A percentile compares a stretch with the other conserved stretches of the same genome.
These are phyloP conservation scores for Neurospora sp. DNA, from an alignment of 495 filamentous ascomycete genomes.

Conservation along the genomic window DNA sequence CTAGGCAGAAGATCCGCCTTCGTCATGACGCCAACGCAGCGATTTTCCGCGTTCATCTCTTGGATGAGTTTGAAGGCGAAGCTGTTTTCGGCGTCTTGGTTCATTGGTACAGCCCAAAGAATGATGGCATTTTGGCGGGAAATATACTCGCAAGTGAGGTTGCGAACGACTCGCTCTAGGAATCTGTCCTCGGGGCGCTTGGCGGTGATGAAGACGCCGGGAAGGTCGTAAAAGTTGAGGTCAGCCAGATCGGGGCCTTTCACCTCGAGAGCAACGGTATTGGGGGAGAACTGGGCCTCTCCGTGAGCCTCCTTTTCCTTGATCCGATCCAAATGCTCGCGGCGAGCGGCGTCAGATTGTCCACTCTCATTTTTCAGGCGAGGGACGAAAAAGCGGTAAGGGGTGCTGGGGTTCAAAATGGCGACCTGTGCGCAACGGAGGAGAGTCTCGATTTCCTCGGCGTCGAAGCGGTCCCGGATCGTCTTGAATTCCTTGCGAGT, in stretches of 20 bases:
- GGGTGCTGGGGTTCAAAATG: constrained; percentile 48
- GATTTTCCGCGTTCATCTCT: constrained; percentile 42
- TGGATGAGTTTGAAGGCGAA: constrained; percentile 55
- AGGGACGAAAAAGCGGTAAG: constrained; percentile 39
- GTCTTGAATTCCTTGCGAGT: constrained; percentile 34
- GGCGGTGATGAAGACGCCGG: constrained; percentile 62
- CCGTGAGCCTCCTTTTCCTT: constrained; percentile 21
- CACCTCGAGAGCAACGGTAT: constrained; percentile 65
- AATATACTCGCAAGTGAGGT: constrained; percentile 59
- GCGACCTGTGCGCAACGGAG: constrained; percentile 65
- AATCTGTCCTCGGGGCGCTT: constrained; percentile 53
- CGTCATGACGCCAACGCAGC: constrained; percentile 69
- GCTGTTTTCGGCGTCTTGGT: constrained; percentile 60
- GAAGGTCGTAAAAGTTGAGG: constrained; percentile 71
- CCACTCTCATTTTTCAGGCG: constrained; percentile 18
- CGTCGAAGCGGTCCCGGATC: constrained; percentile 27
- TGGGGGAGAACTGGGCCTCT: constrained; percentile 64
- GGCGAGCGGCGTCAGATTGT: constrained; percentile 20
- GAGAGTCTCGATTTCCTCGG: constrained; percentile 44
- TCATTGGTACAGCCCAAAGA: constrained; percentile 66
- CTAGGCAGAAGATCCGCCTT: constrained; percentile 61
- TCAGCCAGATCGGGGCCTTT: constrained; percentile 56
- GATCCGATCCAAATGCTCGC: constrained; percentile 17
- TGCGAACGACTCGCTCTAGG: constrained; percentile 56
- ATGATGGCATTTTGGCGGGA: constrained; percentile 55